Base-by-base conservation (phyloP, 495 filamentous ascomycete species). In the Xylaria palmicola region DNA sequence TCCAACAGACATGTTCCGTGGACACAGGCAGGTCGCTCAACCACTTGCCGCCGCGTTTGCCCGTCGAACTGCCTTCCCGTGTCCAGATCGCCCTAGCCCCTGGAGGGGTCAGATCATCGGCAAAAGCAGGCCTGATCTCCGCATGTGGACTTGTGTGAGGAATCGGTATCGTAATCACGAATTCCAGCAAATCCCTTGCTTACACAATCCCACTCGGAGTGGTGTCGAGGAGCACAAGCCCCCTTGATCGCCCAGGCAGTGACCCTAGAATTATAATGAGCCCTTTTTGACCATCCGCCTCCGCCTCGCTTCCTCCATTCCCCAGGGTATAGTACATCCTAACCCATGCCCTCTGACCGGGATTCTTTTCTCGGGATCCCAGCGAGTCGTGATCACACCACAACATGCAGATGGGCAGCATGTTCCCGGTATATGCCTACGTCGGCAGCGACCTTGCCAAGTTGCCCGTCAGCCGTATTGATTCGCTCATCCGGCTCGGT, bases 331-430 rank as follows among this genome's bases (percentile, higher is more conserved):
- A n/a, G n/a, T n/a, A 70, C 10, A 68, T 62, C 27, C 74, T 62
- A 15, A 80, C 75, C 73, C 75, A 78, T 20, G 52, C 59, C 27
- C 71, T 64, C 39, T 74, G 69, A 0, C 74, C 72, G 7, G 59
- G 34, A 40, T 75, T 69, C 20, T 78, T 71, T 54, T 76, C 72
- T 66, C 79, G 76, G 40, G 65, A 72, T 22, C 74, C 74, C 66
- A 72, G 72, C 75, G 27, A 52, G 22, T 32, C 3, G 29, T 51
- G 47, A 82, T 75, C 56, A 79, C 75, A 74, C 74, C 75, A 77
- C 30, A 75, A 59, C 69, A 76, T 74, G 47, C 72, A 79, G 43
- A 77, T 74, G 24, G 74, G 74, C n/a, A 77, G 64, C 39, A 71
- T 62, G 8, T 73, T 65, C 12, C 69, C 59, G 24, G 43, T 48